A percentile compares a stretch with the other conserved stretches of the same genome.
Conservation (phyloP, 176 grass and related monocot species). For the Triticum timopheevii region DNA sequence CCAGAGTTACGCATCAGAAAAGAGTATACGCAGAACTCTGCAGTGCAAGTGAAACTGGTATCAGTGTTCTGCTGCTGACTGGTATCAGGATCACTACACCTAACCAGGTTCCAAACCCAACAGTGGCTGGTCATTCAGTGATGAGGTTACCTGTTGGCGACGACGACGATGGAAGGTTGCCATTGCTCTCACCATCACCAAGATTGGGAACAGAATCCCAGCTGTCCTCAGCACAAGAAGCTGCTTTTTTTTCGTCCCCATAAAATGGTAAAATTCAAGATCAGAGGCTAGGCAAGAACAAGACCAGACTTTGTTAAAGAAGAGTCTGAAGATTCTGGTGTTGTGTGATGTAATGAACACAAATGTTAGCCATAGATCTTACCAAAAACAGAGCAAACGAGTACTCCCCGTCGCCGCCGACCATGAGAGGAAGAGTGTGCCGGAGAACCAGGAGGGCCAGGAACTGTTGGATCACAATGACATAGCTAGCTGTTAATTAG, state of each 20-base stretch:
- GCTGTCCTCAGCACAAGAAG: slow-evolving; percentile 68
- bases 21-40: slow-evolving; percentile 21
- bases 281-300: background rate
- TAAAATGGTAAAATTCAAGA: background rate
- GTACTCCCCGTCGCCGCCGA: slow-evolving; percentile 69
- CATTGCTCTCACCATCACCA: slow-evolving; percentile 68
- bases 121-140: background rate
- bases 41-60: background rate
- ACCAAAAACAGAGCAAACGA: slow-evolving; percentile 71
- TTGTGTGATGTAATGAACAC: background rate
- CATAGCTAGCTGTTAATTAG: background rate
- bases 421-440: slow-evolving; percentile 71
- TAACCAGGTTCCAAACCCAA: background rate
- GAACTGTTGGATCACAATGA: slow-evolving; percentile 56
- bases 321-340: no score
- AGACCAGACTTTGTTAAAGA: background rate
- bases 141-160: slow-evolving; percentile 55
- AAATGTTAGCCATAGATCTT: slow-evolving; percentile 38
- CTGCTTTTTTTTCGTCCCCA: slow-evolving; percentile 28
- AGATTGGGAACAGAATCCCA: slow-evolving; percentile 69
- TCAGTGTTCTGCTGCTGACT: background rate
- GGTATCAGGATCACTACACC: background rate
- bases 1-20: slow-evolving; percentile 39
- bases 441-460: slow-evolving; percentile 78
- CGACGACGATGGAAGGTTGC: slow-evolving; percentile 60